Conservation (phyloP, 371 early-diverging fungal genomes). For the Conidiobolus incongruus region DNA sequence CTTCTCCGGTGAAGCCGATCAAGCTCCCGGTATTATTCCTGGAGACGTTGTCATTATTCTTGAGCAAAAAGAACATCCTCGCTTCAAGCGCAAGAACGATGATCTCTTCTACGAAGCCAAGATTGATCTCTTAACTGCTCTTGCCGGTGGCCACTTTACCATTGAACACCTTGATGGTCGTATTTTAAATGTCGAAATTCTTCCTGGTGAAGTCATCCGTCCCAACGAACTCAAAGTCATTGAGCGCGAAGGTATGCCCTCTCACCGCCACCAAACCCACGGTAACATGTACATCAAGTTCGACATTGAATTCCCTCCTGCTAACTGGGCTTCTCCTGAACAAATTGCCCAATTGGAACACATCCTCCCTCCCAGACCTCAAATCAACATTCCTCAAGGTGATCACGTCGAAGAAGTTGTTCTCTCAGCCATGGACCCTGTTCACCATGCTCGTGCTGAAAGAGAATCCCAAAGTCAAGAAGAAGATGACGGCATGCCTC, state of each 20-base stretch:
- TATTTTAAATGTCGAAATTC: constrained; percentile 57
- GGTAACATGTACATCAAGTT: constrained; percentile 86
- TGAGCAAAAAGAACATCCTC: constrained; percentile 53
- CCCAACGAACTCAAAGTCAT: constrained; percentile 72
- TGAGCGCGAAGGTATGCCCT: constrained; percentile 88
- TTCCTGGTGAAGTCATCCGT: constrained; percentile 77
- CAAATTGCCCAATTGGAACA: constrained; percentile 16
- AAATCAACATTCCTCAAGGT: constrained; percentile 14
- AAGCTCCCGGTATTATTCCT: constrained; percentile 49
- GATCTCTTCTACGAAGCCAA: constrained; percentile 52
- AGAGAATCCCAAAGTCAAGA: constrained; percentile 18
- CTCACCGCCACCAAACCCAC: constrained; percentile 60
- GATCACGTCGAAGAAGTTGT: constrained; percentile 46
- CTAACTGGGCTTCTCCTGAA: constrained; percentile 37
- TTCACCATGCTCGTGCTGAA: constrained; percentile 26
- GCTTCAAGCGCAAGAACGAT: constrained; percentile 51
- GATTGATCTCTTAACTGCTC: constrained; percentile 72
- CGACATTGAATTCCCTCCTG: constrained; percentile 78
- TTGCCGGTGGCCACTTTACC: constrained; percentile 76
- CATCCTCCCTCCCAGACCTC: constrained; percentile 34
- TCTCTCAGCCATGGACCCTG: constrained; percentile 47
- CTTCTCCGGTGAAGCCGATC: constrained; percentile 81
- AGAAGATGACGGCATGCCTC: constrained; percentile 24
- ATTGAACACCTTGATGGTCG: constrained; percentile 79
- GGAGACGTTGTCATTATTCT: constrained; percentile 79